These are phyloP conservation scores for Clonostachys rhizophaga DNA, from an alignment of 2,329 filamentous ascomycete genomes.

Conservation along the genomic window DNA sequence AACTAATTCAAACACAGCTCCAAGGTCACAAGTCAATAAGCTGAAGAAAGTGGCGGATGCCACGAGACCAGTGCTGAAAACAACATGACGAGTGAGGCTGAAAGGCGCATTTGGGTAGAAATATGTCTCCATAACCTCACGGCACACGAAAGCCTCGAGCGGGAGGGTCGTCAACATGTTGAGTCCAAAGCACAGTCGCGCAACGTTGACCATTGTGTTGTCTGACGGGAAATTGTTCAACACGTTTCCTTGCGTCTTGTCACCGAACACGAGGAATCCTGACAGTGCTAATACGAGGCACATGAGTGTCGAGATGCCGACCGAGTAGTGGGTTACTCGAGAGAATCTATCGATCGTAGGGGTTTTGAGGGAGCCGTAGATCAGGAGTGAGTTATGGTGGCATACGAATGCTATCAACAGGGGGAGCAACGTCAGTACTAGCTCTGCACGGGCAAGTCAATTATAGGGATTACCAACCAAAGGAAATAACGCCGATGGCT, in stretches of 20 bases:
- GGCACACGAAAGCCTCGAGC: constrained; percentile 94
- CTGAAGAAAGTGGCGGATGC: constrained; percentile 71
- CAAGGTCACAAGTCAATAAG: constrained; percentile 87
- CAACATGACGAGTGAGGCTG: constrained; percentile 77
- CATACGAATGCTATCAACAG: constrained; percentile 53
- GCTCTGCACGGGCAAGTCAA: neutral
- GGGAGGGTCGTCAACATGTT: constrained; percentile 99
- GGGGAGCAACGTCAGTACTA: neutral
- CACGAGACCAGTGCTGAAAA: constrained; percentile 83
- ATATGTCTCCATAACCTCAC: constrained; percentile 93
- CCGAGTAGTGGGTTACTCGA: constrained; percentile 90
- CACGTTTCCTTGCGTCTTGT: constrained; percentile 88
- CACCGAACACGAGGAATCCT: constrained; percentile 90
- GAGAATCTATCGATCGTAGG: constrained; percentile 95
- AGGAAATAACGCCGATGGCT: constrained; percentile 96
- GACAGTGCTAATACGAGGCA: constrained; percentile 84
- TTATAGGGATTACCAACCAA: constrained; percentile 55
- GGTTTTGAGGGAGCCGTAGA: constrained; percentile 91
- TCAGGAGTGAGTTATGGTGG: constrained; percentile 94
- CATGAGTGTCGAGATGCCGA: constrained; percentile 82
- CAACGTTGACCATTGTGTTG: constrained; percentile 91
- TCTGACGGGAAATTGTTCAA: constrained; percentile 94
- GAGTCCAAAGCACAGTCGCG: constrained; percentile 89
- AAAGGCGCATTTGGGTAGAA: constrained; percentile 67
- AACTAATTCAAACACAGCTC: constrained; percentile 91